These are phyloP conservation scores for Colletotrichum caudatum DNA, from an alignment of 2,329 filamentous ascomycete species.

Conservation along the genomic window DNA sequence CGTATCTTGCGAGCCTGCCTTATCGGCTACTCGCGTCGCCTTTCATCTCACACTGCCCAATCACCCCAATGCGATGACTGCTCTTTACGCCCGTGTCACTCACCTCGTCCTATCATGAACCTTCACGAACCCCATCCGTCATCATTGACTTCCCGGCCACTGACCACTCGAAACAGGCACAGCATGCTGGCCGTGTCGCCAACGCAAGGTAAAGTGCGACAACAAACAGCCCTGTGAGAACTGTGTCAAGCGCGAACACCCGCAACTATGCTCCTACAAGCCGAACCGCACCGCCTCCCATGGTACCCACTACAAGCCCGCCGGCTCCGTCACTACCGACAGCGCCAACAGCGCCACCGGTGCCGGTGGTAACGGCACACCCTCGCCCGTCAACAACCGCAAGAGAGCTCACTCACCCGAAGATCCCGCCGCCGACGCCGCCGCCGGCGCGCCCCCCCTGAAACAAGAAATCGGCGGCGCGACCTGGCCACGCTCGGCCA, in stretches of 20 bases:
- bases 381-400: constrained; percentile 37
- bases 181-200: constrained; percentile 75
- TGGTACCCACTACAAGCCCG: constrained; percentile 46
- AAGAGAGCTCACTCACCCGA: constrained; percentile 61
- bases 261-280: constrained; percentile 75
- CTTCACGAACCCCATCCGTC: background rate
- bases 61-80: background rate
- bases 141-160: background rate
- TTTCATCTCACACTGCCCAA: constrained; percentile 6
- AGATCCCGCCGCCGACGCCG: constrained; percentile 52
- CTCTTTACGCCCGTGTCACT: background rate
- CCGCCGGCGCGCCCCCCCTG: constrained; percentile 42
- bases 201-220: constrained; percentile 77
- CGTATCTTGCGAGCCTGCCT: background rate
- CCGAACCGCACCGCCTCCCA: constrained; percentile 63
- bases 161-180: constrained; percentile 58
- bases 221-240: constrained; percentile 77
- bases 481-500: constrained; percentile 56
- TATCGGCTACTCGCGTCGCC: background rate
- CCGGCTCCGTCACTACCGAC: constrained; percentile 45
- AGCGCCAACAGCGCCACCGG: constrained; percentile 41
- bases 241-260: constrained; percentile 74
- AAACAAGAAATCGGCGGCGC: constrained; percentile 54
- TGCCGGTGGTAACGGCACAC: constrained; percentile 45
- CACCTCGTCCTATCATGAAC: background rate